Percentiles rank a stretch among this genome's conserved stretches.
Conservation (phyloP, 2,329 filamentous ascomycete species). For the Bipolaris bicolor region DNA sequence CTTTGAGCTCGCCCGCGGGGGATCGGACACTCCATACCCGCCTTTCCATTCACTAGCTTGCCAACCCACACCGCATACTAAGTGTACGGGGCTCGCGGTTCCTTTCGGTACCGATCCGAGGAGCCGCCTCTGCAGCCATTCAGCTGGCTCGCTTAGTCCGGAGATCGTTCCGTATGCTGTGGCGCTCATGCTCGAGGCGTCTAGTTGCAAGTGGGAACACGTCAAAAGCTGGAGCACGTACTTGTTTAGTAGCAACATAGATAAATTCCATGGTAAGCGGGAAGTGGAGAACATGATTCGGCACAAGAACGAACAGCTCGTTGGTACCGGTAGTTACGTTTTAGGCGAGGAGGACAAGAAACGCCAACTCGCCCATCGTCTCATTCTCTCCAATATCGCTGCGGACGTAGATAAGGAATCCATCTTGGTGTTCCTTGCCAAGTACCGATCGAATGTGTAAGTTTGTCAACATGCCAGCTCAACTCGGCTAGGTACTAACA, state of each 20-base stretch:
- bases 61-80: background rate
- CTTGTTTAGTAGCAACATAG: slow-evolving; percentile 17
- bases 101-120: background rate
- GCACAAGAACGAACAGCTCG: slow-evolving; percentile 15
- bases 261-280: slow-evolving; percentile 13
- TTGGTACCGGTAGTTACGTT: slow-evolving; percentile 15
- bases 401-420: slow-evolving; percentile 27
- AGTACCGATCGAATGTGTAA: slow-evolving; percentile 27
- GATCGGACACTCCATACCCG: background rate
- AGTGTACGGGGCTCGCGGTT: background rate
- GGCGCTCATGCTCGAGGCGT: slow-evolving; percentile 22
- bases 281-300: slow-evolving; percentile 15
- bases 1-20: slow-evolving; percentile 4
- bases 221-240: slow-evolving; percentile 19
- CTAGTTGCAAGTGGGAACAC: slow-evolving; percentile 16
- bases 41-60: background rate
- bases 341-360: slow-evolving; percentile 18
- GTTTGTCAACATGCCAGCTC: background rate
- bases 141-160: background rate
- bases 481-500: background rate
- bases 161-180: slow-evolving; percentile 9
- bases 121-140: background rate
- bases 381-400: slow-evolving; percentile 39
- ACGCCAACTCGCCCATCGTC: slow-evolving; percentile 14
- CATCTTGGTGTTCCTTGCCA: slow-evolving; percentile 21